Base-by-base conservation (phyloP, 208 protist species). In the Crithidia mellificae region DNA sequence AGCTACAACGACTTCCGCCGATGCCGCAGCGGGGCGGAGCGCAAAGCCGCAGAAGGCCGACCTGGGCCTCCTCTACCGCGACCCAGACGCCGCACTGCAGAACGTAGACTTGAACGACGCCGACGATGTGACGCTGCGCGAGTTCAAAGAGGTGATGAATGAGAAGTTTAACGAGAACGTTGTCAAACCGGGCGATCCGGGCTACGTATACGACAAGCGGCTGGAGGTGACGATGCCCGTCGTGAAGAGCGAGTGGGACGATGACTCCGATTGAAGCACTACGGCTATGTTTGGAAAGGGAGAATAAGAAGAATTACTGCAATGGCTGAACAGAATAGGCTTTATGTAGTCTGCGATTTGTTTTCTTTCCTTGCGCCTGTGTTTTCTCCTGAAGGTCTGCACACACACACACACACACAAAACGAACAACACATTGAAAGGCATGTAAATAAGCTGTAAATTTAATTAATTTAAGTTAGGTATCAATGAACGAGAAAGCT, bases 31-130 rank as follows among this genome's bases (percentile, higher is more conserved):
- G 8, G 6, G 12, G 27, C 24, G 25, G 41, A 54, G 17, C 49
- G 19, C n/a, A 14, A 51, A 46, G 52, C 66, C 81, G 19, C 85
- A 92, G 56, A 92, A 94, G 80, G 91, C 91, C 12, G 88, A 96
- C 57, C n/a, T 96, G 24, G 87, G 88, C 5, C 72, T 96, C 32
- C 84, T 96, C 46, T 96, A 94, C 63, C 91, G 88, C 25, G 85
- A 96, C 55, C 91, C 91, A 0, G 89, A 92, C n/a, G 75, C 78
- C 6, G 91, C 91, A 11, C 70, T 96, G 20, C 58, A 87, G 2
- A 92, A 96, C 54, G 92, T 95, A 11, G 92, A 97, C 61, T 74
- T 97, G 27, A 94, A 97, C 66, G 83, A 91, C 52, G 90, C 89
- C 8, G 90, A 95, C 68, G 90, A 95, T 29, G 62, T 92, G n/a